These are phyloP conservation scores for Earliella scabrosa DNA, from an alignment of 1,284 basidiomycete species.

Conservation along the genomic window DNA sequence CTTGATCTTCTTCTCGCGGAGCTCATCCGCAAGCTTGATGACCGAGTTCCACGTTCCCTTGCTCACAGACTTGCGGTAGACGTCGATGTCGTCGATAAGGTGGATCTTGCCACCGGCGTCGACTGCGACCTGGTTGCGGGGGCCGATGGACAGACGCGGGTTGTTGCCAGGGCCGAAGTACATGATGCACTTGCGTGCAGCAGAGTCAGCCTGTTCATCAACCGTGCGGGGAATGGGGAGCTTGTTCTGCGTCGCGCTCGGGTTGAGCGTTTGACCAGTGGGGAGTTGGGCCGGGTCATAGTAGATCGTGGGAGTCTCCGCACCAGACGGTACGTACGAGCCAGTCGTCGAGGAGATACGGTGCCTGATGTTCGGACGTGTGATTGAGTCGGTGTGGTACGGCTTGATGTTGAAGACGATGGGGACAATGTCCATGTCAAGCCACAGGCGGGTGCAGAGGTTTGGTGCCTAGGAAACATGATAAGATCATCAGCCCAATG, in stretches of 20 bases:
- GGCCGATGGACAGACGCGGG: slow-evolving; percentile 76
- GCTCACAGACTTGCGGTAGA: slow-evolving; percentile 69
- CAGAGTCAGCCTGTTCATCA: slow-evolving; percentile 83
- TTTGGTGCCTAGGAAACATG: slow-evolving; percentile 58
- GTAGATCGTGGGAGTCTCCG: slow-evolving; percentile 73
- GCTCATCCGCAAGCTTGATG: slow-evolving; percentile 77
- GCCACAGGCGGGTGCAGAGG: slow-evolving; percentile 77
- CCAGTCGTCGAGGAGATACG: slow-evolving; percentile 77
- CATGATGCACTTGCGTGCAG: slow-evolving; percentile 81
- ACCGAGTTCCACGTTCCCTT: slow-evolving; percentile 78
- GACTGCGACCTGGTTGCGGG: slow-evolving; percentile 81
- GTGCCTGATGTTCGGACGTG: slow-evolving; percentile 77
- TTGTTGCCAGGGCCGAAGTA: slow-evolving; percentile 81
- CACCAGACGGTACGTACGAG: slow-evolving; percentile 72
- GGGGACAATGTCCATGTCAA: slow-evolving; percentile 77
- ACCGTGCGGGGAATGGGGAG: slow-evolving; percentile 76
- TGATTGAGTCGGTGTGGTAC: slow-evolving; percentile 76
- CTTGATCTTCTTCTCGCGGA: slow-evolving; percentile 82
- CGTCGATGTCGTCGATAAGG: slow-evolving; percentile 76
- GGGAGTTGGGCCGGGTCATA: slow-evolving; percentile 54
- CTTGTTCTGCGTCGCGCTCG: slow-evolving; percentile 51
- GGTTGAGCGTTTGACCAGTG: slow-evolving; percentile 41
- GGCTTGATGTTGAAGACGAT: slow-evolving; percentile 84
- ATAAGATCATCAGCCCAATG: neutral
- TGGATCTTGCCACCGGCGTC: slow-evolving; percentile 82